phyloP scores from a whole-genome alignment of 2,329 filamentous ascomycete genomes.

The Aspergillus sp. region DNA sequence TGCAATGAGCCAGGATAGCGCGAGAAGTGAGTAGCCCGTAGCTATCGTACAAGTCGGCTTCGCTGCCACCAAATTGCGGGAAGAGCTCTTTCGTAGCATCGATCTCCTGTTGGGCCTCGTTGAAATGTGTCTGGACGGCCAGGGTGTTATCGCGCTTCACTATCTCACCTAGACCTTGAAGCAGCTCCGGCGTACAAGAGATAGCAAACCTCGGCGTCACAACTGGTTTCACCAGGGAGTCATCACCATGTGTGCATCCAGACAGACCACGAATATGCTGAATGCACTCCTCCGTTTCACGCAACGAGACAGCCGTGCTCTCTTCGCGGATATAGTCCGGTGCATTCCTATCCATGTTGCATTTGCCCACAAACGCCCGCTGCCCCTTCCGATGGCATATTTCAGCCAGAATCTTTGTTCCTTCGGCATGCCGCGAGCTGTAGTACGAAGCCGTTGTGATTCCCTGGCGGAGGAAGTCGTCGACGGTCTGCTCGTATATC shows the following conservation, averaged over 20 bases:
- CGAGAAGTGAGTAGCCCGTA: slow-evolving; percentile 56
- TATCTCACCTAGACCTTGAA: slow-evolving; percentile 57
- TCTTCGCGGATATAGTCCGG: slow-evolving; percentile 56
- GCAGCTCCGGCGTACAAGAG: slow-evolving; percentile 56
- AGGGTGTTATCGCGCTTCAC: slow-evolving; percentile 50
- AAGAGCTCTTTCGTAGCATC: slow-evolving; percentile 56
- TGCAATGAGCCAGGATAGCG: slow-evolving; percentile 67
- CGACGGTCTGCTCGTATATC: slow-evolving; percentile 55
- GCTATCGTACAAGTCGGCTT: slow-evolving; percentile 60
- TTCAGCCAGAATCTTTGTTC: slow-evolving; percentile 34
- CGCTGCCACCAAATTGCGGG: slow-evolving; percentile 52
- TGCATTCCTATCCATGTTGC: slow-evolving; percentile 39
- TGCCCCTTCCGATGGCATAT: slow-evolving; percentile 33
- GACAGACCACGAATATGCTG: slow-evolving; percentile 50
- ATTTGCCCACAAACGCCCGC: slow-evolving; percentile 37
- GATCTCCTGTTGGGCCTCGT: slow-evolving; percentile 64
- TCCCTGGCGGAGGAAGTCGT: slow-evolving; percentile 58
- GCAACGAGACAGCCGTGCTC: slow-evolving; percentile 48
- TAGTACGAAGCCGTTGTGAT: slow-evolving; percentile 41
- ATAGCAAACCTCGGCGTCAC: slow-evolving; percentile 63
- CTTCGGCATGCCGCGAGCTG: slow-evolving; percentile 31
- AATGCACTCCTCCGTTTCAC: slow-evolving; percentile 53
- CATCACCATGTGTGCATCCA: slow-evolving; percentile 25
- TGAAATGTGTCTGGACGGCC: slow-evolving; percentile 67
- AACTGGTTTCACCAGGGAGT: slow-evolving; percentile 48